Evolutionary conservation across 1,139 yeast genomes (phyloP).

Genomic region (Taiozyma sp.): DNA sequence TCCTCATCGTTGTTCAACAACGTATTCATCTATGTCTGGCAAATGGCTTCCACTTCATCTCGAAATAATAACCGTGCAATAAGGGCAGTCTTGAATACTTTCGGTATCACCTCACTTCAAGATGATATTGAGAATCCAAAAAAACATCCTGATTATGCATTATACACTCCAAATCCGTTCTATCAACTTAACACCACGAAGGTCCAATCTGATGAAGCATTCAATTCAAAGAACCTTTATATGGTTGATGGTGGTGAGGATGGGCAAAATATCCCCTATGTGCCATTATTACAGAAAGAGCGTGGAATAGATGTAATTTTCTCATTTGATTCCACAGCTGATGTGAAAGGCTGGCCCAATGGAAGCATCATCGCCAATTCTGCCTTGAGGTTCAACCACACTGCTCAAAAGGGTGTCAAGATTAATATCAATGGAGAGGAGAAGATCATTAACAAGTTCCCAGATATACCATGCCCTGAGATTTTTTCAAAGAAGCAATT

Average conservation of each 20-base stretch:
- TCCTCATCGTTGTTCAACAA: conserved; percentile 69
- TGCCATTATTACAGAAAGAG: conserved; percentile 63
- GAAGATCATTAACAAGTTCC: conserved; percentile 21
- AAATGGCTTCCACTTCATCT: conserved; percentile 35
- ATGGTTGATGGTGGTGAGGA: conserved; percentile 71
- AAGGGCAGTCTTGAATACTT: conserved; percentile 39
- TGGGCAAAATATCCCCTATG: conserved; percentile 62
- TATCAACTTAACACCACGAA: conserved; percentile 27
- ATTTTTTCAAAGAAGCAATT: conserved; percentile 29
- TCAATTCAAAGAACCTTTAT: conserved; percentile 29
- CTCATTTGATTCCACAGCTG: conserved; percentile 60
- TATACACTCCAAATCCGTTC: conserved; percentile 77
- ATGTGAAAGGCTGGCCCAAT: conserved; percentile 56
- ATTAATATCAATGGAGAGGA: conserved; percentile 14
- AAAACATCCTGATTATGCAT: conserved; percentile 57
- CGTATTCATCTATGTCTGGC: conserved; percentile 43
- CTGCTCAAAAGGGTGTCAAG: conserved; percentile 18
- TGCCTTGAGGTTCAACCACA: conserved; percentile 24
- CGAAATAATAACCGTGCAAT: conserved; percentile 38
- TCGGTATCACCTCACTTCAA: conserved; percentile 37
- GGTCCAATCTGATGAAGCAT: conserved; percentile 11
- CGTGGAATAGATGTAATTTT: conserved; percentile 46
- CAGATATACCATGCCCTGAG: conserved; percentile 26
- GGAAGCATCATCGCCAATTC: conserved; percentile 46
- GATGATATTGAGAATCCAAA: conserved; percentile 16